Evolutionary conservation across 1,284 basidiomycete genomes (phyloP), one percentile per base, ranked within the genome.

Genomic region (Macrocystidia cucumis): DNA sequence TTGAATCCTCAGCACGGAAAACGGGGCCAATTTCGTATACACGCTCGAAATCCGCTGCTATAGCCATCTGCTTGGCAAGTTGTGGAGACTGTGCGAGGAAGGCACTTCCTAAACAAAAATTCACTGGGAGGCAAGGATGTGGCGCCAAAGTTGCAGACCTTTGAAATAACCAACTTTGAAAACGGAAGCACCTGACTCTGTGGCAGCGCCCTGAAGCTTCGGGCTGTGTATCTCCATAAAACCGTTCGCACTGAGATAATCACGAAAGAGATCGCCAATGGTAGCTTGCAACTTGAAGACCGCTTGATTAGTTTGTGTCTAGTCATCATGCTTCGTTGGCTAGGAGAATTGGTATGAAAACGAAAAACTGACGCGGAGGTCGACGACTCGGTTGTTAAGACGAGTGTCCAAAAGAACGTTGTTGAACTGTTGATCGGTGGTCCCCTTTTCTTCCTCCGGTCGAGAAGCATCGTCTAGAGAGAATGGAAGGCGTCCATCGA

Each of bases 101-200:
- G 1, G 96, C 96, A 46, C 65, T 76, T 24, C 88, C 90, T 87
- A 32, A 21, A 45, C 14, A 27, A n/a, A n/a, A n/a, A n/a, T 36
- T 6, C 33, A 31, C 22, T 23, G 13, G 18, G 21, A 13, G 22
- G n/a, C 28, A 30, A 36, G 21, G 23, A 19, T 13, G 23, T 24
- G 26, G 22, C 23, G 28, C 13, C 14, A 26, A 21, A 16, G 17
- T 21, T 20, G 2, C 21, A 14, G 12, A 82, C 91, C 83, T 69
- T 98, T 97, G 69, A 98, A 99, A 65, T 99, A 99, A 53, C 78
- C 76, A 35, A 99, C 91, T 69, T 93, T 93, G 74, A 99, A 99
- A 25, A 99, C 96, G 22, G 85, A 89, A 12, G 96, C 89, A 9
- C 96, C 96, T 22, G 85, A 91, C 63, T 98, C 96, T 5, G 96